Base-by-base conservation (phyloP, 441 rosid species). In the Euphorbia celastroides region DNA sequence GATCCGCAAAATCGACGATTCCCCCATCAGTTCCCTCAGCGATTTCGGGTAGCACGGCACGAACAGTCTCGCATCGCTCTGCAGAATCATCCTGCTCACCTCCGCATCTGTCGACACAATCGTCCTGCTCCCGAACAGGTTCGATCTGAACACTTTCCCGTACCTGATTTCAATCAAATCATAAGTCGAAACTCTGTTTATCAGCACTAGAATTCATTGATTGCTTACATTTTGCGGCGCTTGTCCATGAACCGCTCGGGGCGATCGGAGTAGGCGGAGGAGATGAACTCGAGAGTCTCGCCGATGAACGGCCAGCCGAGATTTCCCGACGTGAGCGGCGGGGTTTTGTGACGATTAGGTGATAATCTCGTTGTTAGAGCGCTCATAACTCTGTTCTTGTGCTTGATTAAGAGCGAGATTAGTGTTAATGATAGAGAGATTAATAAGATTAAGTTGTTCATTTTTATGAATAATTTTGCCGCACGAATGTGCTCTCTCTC, bases 81-180 rank as follows among this genome's bases (percentile, higher is more conserved):
- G 99, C 19, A 94, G 83, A 68, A 94, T 88, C 52, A 86, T 69
- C 74, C 77, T 87, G 78, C 84, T 94, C 74, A 94, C 91, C 72
- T 88, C 97, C 68, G 90, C 91, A 77, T 94, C 99, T 63, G 96
- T 92, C 28, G 99, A 94, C 17, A 94, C 90, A 3, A 94, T 86
- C 1, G 93, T 87, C 19, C 83, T 84, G 34, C 81, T 82, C 41
- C 99, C 98, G 79, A 91, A 94, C 67, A 94, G 83, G 73, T 94
- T 98, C 16, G 99, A 89, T 84, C 86, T 92, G 73, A 94, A 94
- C 84, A 94, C 97, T 79, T 87, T 89, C 55, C 99, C 98, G 52
- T 87, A 87, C 82, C 99, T 94, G 10, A 27, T 0, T n/a, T n/a
- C n/a, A n/a, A n/a, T 13, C 13, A 7, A 9, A 3, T 1, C 44